Evolutionary conservation across 2,329 filamentous ascomycete species (phyloP), one percentile per base, ranked within the genome.

Genomic region (Fusarium miscanthi): DNA sequence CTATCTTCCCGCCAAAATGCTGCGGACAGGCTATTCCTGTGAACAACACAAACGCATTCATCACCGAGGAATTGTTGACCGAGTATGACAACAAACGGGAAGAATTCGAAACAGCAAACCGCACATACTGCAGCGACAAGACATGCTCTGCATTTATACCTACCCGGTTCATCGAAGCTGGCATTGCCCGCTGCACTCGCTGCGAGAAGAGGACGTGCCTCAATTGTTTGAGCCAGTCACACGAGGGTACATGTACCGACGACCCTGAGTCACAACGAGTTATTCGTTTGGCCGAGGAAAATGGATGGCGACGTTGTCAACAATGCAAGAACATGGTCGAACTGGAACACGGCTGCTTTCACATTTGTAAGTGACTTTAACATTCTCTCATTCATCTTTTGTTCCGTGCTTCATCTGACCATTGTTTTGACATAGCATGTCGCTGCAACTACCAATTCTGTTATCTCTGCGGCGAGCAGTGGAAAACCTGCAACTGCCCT

Each of bases 261-360:
- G 33, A 52, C 17, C 4, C 23, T 2, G 49, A 52, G 6, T 52
- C 23, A 37, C 31, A 52, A 2, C 17, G 33, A 12, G 23, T 52
- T 16, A 0, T 27, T 37, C 49, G 9, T 0, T 0, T 52, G 2
- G 49, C 23, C 0, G 49, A 27, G 5, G 13, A 37, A 5, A 8
- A 37, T 0, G 49, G 33, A 2, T 52, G 49, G 49, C 9, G 6
- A 0, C 3, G 31, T 2, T 52, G 48, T 0, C 23, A 16, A 1
- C 12, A 1, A 1, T 52, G 48, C 33, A 52, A 38, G 13, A 37
- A 17, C 31, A 27, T 52, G 9, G 13, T 52, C 0, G 49, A 52
- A 0, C 31, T 52, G 9, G 0, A 0, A 3, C 5, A 52, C 0
- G 49, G 49, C 9, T 52, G 49, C 0, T 52, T 38, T 1, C 49